Conservation (phyloP, 2,329 filamentous ascomycete genomes). For the Fusarium citri region DNA sequence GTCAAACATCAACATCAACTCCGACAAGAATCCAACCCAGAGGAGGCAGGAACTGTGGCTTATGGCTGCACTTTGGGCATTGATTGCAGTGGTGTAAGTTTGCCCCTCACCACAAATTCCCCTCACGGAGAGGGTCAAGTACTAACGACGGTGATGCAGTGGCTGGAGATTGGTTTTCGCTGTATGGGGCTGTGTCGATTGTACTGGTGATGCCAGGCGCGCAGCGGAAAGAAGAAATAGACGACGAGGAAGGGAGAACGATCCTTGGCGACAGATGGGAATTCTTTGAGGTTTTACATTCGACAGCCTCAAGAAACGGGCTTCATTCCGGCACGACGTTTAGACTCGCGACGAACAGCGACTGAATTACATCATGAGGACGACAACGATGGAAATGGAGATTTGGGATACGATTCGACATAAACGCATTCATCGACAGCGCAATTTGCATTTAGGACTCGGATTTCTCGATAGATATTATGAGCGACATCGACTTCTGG, state of each 20-base stretch:
- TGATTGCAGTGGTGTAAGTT: slow-evolving; percentile 46
- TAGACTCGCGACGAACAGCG: background rate
- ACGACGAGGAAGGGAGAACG: slow-evolving; percentile 24
- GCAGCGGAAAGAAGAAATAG: slow-evolving; percentile 31
- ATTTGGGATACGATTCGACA: background rate
- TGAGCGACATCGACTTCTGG: background rate
- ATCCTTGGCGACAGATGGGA: slow-evolving; percentile 42
- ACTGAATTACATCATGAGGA: slow-evolving; percentile 13
- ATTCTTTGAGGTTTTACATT: slow-evolving; percentile 23
- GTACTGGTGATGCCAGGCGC: slow-evolving; percentile 42
- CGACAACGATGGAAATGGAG: background rate
- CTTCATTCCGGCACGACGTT: background rate
- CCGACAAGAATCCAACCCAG: slow-evolving; percentile 12
- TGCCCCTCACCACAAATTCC: background rate
- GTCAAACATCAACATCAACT: slow-evolving; percentile 43
- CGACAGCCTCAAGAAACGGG: background rate
- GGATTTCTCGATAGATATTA: slow-evolving; percentile 3
- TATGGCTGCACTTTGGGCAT: slow-evolving; percentile 38
- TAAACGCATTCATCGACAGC: slow-evolving; percentile 17
- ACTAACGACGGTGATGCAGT: slow-evolving; percentile 25
- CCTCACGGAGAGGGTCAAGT: background rate
- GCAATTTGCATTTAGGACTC: slow-evolving; percentile 7
- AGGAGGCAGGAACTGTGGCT: slow-evolving; percentile 35
- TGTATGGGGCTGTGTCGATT: slow-evolving; percentile 47
- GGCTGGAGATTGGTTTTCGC: slow-evolving; percentile 46